Evolutionary conservation across 2,329 filamentous ascomycete genomes (phyloP), one percentile per base, ranked within the genome.

Genomic region (Cercospora janseana): DNA sequence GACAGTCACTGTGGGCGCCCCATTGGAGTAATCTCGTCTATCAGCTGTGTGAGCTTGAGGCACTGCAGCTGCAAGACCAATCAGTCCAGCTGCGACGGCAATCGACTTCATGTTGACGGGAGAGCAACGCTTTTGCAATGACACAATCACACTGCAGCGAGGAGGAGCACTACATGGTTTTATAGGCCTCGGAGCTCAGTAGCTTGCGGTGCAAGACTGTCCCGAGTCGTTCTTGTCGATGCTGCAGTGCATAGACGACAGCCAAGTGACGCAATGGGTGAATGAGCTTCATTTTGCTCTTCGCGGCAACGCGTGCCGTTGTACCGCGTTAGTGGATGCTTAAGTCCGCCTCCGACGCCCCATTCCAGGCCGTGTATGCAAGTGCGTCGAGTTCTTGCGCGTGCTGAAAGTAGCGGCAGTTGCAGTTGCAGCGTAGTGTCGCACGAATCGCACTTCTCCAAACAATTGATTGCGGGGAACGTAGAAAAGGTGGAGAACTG

Each of bases 1-100:
- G 37, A 72, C 56, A 1, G 55, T 60, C 8, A 63, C 72, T 0
- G 60, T 68, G 4, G 71, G 71, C 23, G 54, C 9, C 16, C 23
- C 46, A 38, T 37, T 15, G 2, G 44, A 31, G 6, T 21, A 6
- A 23, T 31, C 32, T 12, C 40, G 40, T 35, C 12, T 48, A 31
- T 45, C 26, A n/a, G 50, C 3, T 16, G 35, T 34, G 21, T 46
- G 37, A 1, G 16, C 27, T 26, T 28, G 31, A 21, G 51, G 51
- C 1, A 35, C 21, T 10, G 54, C 51, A 26, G 48, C 44, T n/a
- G 46, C 48, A 18, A 54, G 26, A 15, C 56, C 46, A 23, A 49
- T 21, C 12, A 57, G 46, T 15, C 46, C 35, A 16, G 38, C 44
- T 23, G 29, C 35, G 20, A 37, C 37, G 20, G 52, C n/a, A 15